These are phyloP conservation scores for Moesziomyces globuligerus DNA, from an alignment of 1,284 basidiomycete species.

Conservation along the genomic window DNA sequence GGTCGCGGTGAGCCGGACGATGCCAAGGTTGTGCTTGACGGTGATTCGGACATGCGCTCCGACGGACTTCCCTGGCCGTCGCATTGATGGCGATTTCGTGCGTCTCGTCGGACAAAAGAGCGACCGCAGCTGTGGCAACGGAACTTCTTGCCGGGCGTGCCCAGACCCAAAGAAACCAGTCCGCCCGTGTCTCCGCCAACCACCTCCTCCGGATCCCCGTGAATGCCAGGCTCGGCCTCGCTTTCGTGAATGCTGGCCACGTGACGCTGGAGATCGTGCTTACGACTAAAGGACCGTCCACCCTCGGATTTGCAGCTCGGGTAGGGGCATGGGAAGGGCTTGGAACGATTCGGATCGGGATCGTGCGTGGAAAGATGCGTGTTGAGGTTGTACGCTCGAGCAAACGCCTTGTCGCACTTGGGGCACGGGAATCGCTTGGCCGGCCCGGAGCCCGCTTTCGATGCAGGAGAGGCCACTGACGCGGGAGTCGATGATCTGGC, in stretches of 20 bases:
- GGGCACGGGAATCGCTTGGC: conserved; percentile 62
- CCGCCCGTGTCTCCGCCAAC: conserved; percentile 47
- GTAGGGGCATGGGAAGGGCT: conserved; percentile 84
- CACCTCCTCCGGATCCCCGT: conserved; percentile 51
- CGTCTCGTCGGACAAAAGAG: conserved; percentile 63
- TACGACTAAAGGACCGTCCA: conserved; percentile 85
- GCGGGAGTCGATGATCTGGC: conserved; percentile 11
- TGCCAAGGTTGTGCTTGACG: conserved; percentile 16
- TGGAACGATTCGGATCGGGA: conserved; percentile 76
- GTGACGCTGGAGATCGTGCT: conserved; percentile 87
- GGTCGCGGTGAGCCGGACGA: conserved; percentile 24
- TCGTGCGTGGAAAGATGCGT: conserved; percentile 90
- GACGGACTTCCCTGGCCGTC: conserved; percentile 24
- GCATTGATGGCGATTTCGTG: conserved; percentile 59
- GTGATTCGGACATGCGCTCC: conserved; percentile 18
- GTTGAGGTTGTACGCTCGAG: conserved; percentile 88
- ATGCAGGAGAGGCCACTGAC: conserved; percentile 9
- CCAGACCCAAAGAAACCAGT: conserved; percentile 55
- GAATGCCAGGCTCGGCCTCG: conserved; percentile 59
- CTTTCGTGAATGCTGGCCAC: conserved; percentile 79
- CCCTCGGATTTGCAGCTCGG: conserved; percentile 72
- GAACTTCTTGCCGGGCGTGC: conserved; percentile 63
- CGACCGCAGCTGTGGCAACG: conserved; percentile 60
- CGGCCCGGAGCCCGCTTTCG: conserved; percentile 10
- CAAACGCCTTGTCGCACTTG: conserved; percentile 75